Evolutionary conservation across 371 early-diverging fungal species (phyloP), one percentile per base, ranked within the genome.

Genomic region (Rhizopus stolonifer): DNA sequence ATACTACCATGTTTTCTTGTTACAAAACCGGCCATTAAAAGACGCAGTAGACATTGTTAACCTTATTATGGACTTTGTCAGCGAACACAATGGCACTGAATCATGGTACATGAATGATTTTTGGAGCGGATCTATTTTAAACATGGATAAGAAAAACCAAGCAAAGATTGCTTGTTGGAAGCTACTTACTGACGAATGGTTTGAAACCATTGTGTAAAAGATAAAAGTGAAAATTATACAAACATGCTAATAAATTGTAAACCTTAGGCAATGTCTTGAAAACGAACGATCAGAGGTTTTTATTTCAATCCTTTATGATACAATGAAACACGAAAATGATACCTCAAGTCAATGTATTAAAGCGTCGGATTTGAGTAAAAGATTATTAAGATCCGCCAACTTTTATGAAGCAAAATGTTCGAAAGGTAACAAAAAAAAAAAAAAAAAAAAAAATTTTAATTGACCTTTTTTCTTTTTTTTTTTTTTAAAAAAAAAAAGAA

Each of bases 391-490:
- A 38, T 79, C 81, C 0, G 78, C 84, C 42, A 72, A 77, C 42
- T 80, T 83, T 32, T 83, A 83, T 55, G 84, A 83, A 53, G 74
- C 80, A 0, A 58, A 54, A 22, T 71, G 70, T 40, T 74, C 80
- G 11, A 68, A 77, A 53, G 69, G 78, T 81, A 61, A 52, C 31
- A 4, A 4, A 10, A 29, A 29, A 29, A 10, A 29, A 29, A 4
- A 7, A 4, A 29, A 10, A 4, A 29, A 7, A 29, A 29, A 29
- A 10, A 29, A 10, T 10, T 7, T 29, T 29, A 10, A 29, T 10
- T 29, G 31, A 29, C 31, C 10, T 29, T 10, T 7, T 29, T 34
- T 40, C 9, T 33, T 22, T 6, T 46, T 4, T 31, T 31, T 17
- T 39, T 23, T n/a, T n/a, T n/a, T n/a, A n/a, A n/a, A n/a, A n/a